These are phyloP conservation scores for Apophysomyces elegans DNA, from an alignment of 371 early-diverging fungal genomes.

Conservation along the genomic window DNA sequence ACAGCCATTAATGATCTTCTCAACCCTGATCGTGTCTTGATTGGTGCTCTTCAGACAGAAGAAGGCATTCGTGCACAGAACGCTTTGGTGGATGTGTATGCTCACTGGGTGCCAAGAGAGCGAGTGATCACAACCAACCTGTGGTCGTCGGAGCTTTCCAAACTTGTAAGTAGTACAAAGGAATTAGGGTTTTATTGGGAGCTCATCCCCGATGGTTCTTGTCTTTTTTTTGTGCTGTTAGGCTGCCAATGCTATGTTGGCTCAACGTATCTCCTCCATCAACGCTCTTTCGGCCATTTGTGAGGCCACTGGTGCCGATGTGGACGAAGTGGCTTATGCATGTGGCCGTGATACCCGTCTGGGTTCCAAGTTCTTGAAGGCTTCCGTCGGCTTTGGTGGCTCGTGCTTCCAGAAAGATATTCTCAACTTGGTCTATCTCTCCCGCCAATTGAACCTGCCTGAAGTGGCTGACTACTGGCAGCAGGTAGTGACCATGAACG, in stretches of 20 bases:
- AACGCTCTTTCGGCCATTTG: conserved; percentile 93
- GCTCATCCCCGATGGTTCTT: neutral
- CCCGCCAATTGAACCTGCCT: conserved; percentile 81
- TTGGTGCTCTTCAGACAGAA: conserved; percentile 84
- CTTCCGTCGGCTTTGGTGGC: conserved; percentile 95
- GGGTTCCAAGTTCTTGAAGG: conserved; percentile 91
- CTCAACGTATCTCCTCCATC: conserved; percentile 95
- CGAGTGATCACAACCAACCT: conserved; percentile 90
- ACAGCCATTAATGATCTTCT: conserved; percentile 88
- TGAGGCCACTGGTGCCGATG: conserved; percentile 95
- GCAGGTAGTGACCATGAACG: conserved; percentile 91
- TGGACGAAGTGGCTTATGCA: conserved; percentile 94
- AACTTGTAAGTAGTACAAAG: conserved; percentile 64
- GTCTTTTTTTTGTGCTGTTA: conserved; percentile 27
- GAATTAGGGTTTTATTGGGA: neutral
- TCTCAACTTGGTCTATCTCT: conserved; percentile 88
- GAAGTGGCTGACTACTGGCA: conserved; percentile 96
- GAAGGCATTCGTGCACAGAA: conserved; percentile 81
- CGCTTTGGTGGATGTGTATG: conserved; percentile 79
- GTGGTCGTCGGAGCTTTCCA: conserved; percentile 95
- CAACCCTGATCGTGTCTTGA: conserved; percentile 92
- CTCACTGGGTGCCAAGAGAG: conserved; percentile 83
- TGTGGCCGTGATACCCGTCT: conserved; percentile 90
- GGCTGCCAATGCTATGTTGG: conserved; percentile 95
- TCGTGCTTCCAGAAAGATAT: conserved; percentile 97